Evolutionary conservation across 2,329 filamentous ascomycete species (phyloP), one percentile per base, ranked within the genome.

Genomic region (Ascomycota sp.): DNA sequence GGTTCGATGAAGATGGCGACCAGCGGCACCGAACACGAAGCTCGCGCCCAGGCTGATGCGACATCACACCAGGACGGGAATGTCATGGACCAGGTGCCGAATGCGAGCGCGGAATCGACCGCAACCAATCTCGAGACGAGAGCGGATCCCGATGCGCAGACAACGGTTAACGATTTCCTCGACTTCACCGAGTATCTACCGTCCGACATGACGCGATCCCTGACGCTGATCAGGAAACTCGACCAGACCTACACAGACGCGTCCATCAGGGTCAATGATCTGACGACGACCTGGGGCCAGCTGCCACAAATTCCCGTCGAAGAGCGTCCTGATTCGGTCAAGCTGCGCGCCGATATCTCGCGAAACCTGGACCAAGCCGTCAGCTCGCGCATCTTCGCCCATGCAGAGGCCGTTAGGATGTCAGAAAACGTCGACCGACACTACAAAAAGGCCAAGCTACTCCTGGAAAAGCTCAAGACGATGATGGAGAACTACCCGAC

Each of bases 111-210:
- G 23, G 44, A 46, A n/a, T 46, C 53, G 19, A 50, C 46, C 35
- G 55, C 52, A 36, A 43, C 51, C 33, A 48, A 59, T 2, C 54
- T 67, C 36, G 55, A 57, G 33, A 53, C 63, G 45, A 64, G 65
- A 38, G 59, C 61, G 31, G 71, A 76, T 37, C 71, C 71, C 5
- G 72, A 77, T 53, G 69, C 69, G 19, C 69, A 75, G 41, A 69
- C 72, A 6, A 75, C 70, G n/a, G 64, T 75, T 12, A 74, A 68
- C 35, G 71, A 76, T 47, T 76, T 75, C 44, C 64, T 76, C 46
- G 71, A 76, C 45, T 72, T 71, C 38, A 75, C 69, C 40, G 73
- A 78, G 47, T 74, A 76, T 48, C 61, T 77, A 1, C 70, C 72
- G 8, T 67, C 70, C 30, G 73, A 77, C 43, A 64, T 77, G 41